Percentiles rank a stretch among this genome's conserved stretches.
Conservation (phyloP, 164 flowering plant species). For the Kingdonia uniflora region DNA sequence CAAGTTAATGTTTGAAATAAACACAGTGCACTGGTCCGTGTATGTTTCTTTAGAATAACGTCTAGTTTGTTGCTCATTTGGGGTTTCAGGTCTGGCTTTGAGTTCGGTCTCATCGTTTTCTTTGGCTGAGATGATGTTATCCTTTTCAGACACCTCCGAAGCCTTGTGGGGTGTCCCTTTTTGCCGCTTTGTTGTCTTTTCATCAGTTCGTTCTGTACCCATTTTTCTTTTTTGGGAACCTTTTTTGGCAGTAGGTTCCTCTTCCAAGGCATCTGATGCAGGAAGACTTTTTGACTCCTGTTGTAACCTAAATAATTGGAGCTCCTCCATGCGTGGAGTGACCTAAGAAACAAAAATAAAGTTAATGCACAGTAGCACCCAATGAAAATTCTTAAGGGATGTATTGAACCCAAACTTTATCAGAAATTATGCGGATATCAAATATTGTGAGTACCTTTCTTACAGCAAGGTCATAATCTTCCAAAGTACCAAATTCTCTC, state of each 20-base stretch:
- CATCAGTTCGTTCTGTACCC: conserved; percentile 23
- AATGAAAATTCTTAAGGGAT: background rate
- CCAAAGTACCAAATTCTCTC: conserved; percentile 78
- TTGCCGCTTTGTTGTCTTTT: conserved; percentile 48
- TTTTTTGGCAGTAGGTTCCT: conserved; percentile 22
- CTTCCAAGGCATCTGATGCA: conserved; percentile 25
- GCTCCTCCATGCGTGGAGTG: conserved; percentile 75
- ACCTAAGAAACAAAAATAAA: conserved; percentile 38
- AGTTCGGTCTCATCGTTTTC: conserved; percentile 13
- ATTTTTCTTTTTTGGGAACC: conserved; percentile 60
- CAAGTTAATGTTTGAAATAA: conserved; percentile 62
- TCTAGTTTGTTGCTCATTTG: conserved; percentile 22
- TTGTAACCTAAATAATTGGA: conserved; percentile 46
- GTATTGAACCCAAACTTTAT: no score
- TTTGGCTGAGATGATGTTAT: conserved; percentile 21
- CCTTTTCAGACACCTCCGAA: conserved; percentile 15
- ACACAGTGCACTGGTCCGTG: conserved; percentile 81
- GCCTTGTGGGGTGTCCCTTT: conserved; percentile 28
- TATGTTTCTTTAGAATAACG: conserved; percentile 27
- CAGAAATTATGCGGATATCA: no score
- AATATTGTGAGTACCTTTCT: conserved; percentile 61
- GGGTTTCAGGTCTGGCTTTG: conserved; percentile 10
- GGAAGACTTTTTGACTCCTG: conserved; percentile 42
- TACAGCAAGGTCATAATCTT: conserved; percentile 61
- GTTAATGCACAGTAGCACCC: background rate